These are phyloP conservation scores for Fusarium hostae DNA, from an alignment of 2,329 filamentous ascomycete species.

Conservation along the genomic window DNA sequence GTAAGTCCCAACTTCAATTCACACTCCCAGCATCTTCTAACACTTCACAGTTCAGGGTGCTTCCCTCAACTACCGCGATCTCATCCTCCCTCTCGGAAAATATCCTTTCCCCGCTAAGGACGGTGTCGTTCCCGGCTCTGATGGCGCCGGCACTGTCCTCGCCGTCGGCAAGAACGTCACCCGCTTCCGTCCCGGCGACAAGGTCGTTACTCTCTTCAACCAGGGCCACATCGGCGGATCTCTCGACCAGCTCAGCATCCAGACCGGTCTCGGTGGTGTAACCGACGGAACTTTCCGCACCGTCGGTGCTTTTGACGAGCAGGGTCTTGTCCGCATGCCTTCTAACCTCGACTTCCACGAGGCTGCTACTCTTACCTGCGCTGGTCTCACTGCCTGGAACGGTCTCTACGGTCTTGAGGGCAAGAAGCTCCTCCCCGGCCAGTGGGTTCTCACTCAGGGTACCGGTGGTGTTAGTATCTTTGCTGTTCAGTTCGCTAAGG, in stretches of 20 bases:
- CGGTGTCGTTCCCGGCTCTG: slow-evolving; percentile 62
- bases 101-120: slow-evolving; percentile 58
- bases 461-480: slow-evolving; percentile 76
- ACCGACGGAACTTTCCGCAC: slow-evolving; percentile 75
- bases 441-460: slow-evolving; percentile 74
- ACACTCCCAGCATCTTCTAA: slow-evolving; percentile 5
- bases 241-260: slow-evolving; percentile 48
- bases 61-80: slow-evolving; percentile 66
- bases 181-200: slow-evolving; percentile 63
- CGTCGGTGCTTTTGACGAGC: slow-evolving; percentile 74
- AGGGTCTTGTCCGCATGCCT: slow-evolving; percentile 73
- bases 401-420: slow-evolving; percentile 67
- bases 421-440: slow-evolving; percentile 61
- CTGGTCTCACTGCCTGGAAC: slow-evolving; percentile 74
- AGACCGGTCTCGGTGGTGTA: slow-evolving; percentile 73
- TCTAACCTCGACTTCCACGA: slow-evolving; percentile 63
- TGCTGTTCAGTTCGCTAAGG: slow-evolving; percentile 68
- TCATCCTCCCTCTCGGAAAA: slow-evolving; percentile 60
- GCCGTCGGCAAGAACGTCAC: slow-evolving; percentile 61
- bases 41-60: slow-evolving; percentile 56
- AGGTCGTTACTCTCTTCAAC: slow-evolving; percentile 71
- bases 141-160: slow-evolving; percentile 65
- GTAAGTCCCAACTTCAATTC: slow-evolving; percentile 38
- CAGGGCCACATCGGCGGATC: slow-evolving; percentile 62
- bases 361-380: slow-evolving; percentile 68